Conservation (phyloP, 1,284 basidiomycete species). For the Cutaneotrichosporon cutaneum region DNA sequence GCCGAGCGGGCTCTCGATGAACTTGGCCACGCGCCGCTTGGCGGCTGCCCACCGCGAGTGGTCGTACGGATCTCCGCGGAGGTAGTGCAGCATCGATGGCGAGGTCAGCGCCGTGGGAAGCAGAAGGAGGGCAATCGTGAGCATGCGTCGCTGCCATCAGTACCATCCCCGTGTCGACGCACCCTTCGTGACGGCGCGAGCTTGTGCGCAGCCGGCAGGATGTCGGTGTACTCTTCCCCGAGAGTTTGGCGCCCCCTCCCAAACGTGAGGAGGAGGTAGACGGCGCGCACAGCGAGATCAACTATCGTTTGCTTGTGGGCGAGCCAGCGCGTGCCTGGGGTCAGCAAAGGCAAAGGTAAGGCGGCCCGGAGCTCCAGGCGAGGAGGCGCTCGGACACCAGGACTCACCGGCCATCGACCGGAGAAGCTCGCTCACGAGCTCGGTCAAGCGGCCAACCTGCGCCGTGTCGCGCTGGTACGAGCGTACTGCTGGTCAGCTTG, state of each 20-base stretch:
- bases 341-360: not conserved
- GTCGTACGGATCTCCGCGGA: conserved; percentile 32
- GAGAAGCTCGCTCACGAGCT: conserved; percentile 71
- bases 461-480: conserved; percentile 80
- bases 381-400: not conserved
- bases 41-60: conserved; percentile 11
- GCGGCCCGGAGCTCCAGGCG: too few relatives aligned
- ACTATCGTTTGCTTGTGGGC: conserved; percentile 76
- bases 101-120: conserved; percentile 62
- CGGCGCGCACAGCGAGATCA: conserved; percentile 66
- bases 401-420: conserved; percentile 72
- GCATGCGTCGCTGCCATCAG: conserved; percentile 53
- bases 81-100: conserved; percentile 53
- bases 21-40: conserved; percentile 24
- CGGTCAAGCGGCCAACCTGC: conserved; percentile 70
- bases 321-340: conserved; percentile 78
- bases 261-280: conserved; percentile 74
- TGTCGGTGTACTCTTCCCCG: conserved; percentile 88
- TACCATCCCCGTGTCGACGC: conserved; percentile 6
- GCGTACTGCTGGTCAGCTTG: conserved; percentile 74
- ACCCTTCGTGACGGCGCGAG: conserved; percentile 31
- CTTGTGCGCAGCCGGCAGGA: conserved; percentile 65
- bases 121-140: conserved; percentile 62
- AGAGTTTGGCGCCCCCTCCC: conserved; percentile 79
- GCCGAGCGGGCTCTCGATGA: conserved; percentile 41